These are phyloP conservation scores for Calonectria honghensis DNA, from an alignment of 2,329 filamentous ascomycete genomes.

Conservation along the genomic window DNA sequence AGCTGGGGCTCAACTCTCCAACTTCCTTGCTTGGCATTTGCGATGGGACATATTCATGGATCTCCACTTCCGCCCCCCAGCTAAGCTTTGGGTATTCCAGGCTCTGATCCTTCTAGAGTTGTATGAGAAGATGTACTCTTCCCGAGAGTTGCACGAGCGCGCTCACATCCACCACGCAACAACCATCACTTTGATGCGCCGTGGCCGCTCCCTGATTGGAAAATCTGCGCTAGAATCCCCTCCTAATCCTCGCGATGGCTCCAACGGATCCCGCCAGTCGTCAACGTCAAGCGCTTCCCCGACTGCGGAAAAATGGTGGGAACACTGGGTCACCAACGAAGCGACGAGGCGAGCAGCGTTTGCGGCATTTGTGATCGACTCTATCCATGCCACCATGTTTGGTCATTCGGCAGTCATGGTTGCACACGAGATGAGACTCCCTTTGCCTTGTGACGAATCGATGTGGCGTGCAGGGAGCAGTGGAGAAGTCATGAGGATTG, in stretches of 20 bases:
- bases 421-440: constrained; percentile 93
- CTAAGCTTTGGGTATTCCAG: constrained; percentile 97
- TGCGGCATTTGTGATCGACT: constrained; percentile 95
- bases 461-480: constrained; percentile 94
- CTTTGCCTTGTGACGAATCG: constrained; percentile 92
- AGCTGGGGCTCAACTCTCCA: constrained; percentile 87
- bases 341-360: constrained; percentile 93
- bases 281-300: constrained; percentile 77
- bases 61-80: constrained; percentile 89
- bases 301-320: constrained; percentile 93
- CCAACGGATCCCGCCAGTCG: constrained; percentile 75
- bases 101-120: constrained; percentile 90
- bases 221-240: constrained; percentile 90
- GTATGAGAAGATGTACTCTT: constrained; percentile 99
- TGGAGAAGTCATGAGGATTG: constrained; percentile 88
- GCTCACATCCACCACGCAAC: constrained; percentile 98
- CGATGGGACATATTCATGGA: constrained; percentile 98
- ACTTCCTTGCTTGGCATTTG: constrained; percentile 94
- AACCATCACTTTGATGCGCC: constrained; percentile 94
- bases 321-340: constrained; percentile 95
- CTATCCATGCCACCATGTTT: constrained; percentile 98
- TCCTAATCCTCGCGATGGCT: constrained; percentile 79
- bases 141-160: constrained; percentile 91
- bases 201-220: constrained; percentile 92
- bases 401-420: constrained; percentile 98